Evolutionary conservation across 208 protist species (phyloP).

Genomic region (Jaenimonas drosophilae): DNA sequence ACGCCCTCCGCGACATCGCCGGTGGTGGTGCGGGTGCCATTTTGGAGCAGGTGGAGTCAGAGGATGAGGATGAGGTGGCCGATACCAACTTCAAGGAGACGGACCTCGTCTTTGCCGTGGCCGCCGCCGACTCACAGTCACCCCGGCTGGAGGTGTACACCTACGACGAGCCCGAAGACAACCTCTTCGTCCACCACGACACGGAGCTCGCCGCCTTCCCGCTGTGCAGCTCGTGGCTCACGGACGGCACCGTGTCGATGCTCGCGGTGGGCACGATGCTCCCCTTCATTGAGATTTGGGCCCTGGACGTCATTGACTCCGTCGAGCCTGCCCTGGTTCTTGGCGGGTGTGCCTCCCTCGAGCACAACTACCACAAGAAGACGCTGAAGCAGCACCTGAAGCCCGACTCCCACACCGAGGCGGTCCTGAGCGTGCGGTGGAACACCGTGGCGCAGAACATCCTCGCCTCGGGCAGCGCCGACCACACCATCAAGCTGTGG

Average conservation of each 20-base stretch:
- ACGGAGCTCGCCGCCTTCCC: slow-evolving; percentile 91
- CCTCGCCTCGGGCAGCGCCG: slow-evolving; percentile 91
- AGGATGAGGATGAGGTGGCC: slow-evolving; percentile 86
- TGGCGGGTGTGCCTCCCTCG: slow-evolving; percentile 59
- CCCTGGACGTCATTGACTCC: slow-evolving; percentile 95
- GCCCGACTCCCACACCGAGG: slow-evolving; percentile 87
- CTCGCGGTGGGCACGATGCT: slow-evolving; percentile 96
- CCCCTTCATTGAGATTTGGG: slow-evolving; percentile 96
- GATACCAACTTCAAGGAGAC: slow-evolving; percentile 90
- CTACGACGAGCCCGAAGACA: slow-evolving; percentile 94
- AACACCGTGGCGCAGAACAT: slow-evolving; percentile 88
- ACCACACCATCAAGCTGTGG: slow-evolving; percentile 95
- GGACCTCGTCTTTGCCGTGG: slow-evolving; percentile 68
- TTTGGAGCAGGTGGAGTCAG: slow-evolving; percentile 71
- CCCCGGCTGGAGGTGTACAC: slow-evolving; percentile 90
- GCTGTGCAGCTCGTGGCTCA: slow-evolving; percentile 92
- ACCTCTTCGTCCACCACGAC: slow-evolving; percentile 96
- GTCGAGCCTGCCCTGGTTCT: slow-evolving; percentile 89
- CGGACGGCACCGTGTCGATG: slow-evolving; percentile 86
- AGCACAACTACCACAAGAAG: slow-evolving; percentile 72
- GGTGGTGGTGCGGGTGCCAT: slow-evolving; percentile 58
- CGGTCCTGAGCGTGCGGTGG: slow-evolving; percentile 93
- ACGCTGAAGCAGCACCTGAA: slow-evolving; percentile 42
- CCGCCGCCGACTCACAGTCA: slow-evolving; percentile 50
- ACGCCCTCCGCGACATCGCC: slow-evolving; percentile 50